These are phyloP conservation scores for Candida awuae DNA, from an alignment of 805 yeast genomes.

Conservation along the genomic window DNA sequence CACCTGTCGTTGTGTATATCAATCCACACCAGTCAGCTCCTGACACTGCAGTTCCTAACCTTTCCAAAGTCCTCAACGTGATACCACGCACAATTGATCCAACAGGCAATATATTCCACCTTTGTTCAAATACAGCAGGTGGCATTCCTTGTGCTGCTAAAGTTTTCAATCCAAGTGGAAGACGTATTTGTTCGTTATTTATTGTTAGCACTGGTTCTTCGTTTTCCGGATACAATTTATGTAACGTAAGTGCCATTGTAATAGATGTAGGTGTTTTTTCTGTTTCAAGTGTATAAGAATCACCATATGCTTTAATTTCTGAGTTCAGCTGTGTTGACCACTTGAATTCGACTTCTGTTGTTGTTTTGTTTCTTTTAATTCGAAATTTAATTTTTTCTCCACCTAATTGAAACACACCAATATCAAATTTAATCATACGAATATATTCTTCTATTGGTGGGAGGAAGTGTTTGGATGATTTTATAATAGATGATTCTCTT, in stretches of 20 bases:
- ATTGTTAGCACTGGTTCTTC: not conserved
- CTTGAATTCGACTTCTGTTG: not conserved
- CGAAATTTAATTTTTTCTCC: not conserved
- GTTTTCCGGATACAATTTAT: not conserved
- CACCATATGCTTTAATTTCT: not conserved
- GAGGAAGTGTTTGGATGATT: no score
- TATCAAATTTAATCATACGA: not conserved
- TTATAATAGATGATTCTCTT: no score
- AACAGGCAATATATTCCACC: not conserved
- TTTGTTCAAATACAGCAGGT: not conserved
- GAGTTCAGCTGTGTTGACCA: not conserved
- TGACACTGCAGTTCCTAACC: not conserved
- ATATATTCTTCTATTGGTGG: not conserved
- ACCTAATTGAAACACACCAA: not conserved
- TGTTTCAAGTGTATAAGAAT: not conserved
- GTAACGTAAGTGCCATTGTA: not conserved
- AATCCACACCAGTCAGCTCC: not conserved
- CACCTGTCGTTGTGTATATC: not conserved
- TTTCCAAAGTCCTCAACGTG: not conserved
- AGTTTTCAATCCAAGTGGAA: not conserved
- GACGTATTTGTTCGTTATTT: not conserved
- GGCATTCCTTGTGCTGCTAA: not conserved
- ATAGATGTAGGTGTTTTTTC: not conserved
- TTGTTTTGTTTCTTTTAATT: not conserved
- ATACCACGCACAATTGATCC: not conserved